A percentile compares a stretch with the other conserved stretches of the same genome.
These are phyloP conservation scores for Truncatella angustata DNA, from an alignment of 2,329 filamentous ascomycete species.

Conservation along the genomic window DNA sequence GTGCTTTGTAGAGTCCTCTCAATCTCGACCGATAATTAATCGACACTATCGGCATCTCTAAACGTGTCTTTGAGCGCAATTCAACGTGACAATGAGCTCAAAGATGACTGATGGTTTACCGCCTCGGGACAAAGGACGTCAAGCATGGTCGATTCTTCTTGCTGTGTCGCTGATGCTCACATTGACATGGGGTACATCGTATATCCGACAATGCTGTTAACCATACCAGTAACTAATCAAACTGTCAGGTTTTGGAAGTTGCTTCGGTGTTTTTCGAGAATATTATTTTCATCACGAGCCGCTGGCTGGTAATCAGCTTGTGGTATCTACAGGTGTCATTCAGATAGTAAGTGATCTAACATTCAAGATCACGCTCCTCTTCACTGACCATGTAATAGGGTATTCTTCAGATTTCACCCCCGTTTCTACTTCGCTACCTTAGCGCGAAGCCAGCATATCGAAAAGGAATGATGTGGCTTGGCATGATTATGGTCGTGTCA, in stretches of 20 bases:
- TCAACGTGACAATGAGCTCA: neutral
- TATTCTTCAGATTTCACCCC: constrained; percentile 1
- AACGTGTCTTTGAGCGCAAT: neutral
- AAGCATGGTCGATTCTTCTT: constrained; percentile 1
- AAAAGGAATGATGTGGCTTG: constrained; percentile 1
- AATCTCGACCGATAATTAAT: too few species aligned
- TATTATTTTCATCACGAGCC: constrained; percentile 1
- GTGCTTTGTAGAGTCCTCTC: too few species aligned
- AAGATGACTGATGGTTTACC: neutral
- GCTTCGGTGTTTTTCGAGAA: constrained; percentile 3
- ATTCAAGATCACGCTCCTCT: neutral
- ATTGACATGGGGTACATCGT: neutral
- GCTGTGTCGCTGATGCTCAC: constrained; percentile 1
- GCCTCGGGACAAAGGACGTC: neutral
- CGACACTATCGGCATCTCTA: too few species aligned
- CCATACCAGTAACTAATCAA: neutral
- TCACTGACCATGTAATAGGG: neutral
- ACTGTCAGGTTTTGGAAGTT: neutral
- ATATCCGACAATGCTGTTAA: neutral
- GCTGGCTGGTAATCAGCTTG: constrained; percentile 2
- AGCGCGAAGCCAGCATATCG: neutral
- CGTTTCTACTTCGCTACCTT: constrained; percentile 1
- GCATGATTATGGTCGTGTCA: neutral
- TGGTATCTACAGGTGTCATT: constrained; percentile 1
- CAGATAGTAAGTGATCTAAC: constrained; percentile 1